Conservation (phyloP, 2,329 filamentous ascomycete species). For the Neopestalotiopsis rosae region DNA sequence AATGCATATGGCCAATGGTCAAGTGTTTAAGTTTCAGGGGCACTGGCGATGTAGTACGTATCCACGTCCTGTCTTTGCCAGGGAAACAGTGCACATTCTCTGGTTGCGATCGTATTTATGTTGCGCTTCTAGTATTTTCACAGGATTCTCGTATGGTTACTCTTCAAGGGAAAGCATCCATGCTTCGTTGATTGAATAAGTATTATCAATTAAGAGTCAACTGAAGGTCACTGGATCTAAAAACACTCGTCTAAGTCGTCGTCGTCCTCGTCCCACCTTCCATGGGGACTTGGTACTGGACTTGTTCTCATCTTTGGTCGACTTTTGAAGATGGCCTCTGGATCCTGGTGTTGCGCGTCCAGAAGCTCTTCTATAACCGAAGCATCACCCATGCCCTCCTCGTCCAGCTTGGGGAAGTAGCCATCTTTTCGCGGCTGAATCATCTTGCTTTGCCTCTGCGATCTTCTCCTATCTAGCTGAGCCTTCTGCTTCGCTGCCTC, state of each 20-base stretch:
- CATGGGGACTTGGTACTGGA: slow-evolving; percentile 61
- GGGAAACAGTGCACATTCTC: too few species aligned
- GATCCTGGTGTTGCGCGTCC: slow-evolving; percentile 68
- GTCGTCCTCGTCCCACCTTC: slow-evolving; percentile 26
- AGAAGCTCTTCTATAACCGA: slow-evolving; percentile 72
- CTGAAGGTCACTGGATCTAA: background rate
- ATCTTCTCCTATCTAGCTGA: slow-evolving; percentile 60
- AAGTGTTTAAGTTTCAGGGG: too few species aligned
- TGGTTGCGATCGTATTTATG: too few species aligned
- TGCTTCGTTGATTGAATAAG: too few species aligned
- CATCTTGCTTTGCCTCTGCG: slow-evolving; percentile 51
- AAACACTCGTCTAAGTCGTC: background rate
- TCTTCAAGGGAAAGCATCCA: too few species aligned
- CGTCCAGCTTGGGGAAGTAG: slow-evolving; percentile 50
- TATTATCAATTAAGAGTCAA: background rate
- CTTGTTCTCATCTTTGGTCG: slow-evolving; percentile 81
- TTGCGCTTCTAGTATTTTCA: too few species aligned
- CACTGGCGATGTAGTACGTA: too few species aligned
- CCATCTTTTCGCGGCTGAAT: slow-evolving; percentile 45
- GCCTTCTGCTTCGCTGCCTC: slow-evolving; percentile 66
- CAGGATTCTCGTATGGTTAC: too few species aligned
- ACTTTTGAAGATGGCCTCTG: slow-evolving; percentile 84
- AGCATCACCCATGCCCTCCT: slow-evolving; percentile 38
- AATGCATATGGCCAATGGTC: too few species aligned
- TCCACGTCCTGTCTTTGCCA: too few species aligned